A percentile compares a stretch with the other conserved stretches of the same genome.
Conservation (phyloP, 2,329 filamentous ascomycete species). For the Xylaria sp. region DNA sequence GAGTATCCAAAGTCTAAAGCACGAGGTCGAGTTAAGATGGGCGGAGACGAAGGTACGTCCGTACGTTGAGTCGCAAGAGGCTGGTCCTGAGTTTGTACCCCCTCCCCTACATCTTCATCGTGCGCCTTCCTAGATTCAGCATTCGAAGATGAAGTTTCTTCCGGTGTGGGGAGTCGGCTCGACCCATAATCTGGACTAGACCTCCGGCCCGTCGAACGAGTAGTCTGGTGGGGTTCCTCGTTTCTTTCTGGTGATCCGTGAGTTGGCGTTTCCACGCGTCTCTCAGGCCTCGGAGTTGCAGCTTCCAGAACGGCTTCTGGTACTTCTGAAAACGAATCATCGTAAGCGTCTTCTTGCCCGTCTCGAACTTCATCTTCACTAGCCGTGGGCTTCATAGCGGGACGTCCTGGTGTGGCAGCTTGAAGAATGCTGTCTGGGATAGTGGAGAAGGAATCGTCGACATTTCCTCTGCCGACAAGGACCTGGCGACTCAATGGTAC, state of each 20-base stretch:
- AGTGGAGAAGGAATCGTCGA: constrained; percentile 52
- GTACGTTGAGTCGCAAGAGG: constrained; percentile 36
- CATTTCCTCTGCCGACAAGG: constrained; percentile 49
- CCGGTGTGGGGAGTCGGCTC: constrained; percentile 63
- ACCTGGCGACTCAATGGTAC: constrained; percentile 52
- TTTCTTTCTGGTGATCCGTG: constrained; percentile 24
- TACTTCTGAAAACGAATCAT: constrained; percentile 69
- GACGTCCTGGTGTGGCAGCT: constrained; percentile 48
- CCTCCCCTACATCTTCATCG: constrained; percentile 41
- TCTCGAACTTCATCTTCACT: constrained; percentile 36
- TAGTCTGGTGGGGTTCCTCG: constrained; percentile 30
- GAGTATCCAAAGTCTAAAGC: constrained; percentile 44
- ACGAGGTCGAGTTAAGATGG: constrained; percentile 44
- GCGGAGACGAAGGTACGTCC: constrained; percentile 53
- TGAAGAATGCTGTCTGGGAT: constrained; percentile 50
- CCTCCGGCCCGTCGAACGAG: constrained; percentile 49
- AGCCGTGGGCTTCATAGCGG: constrained; percentile 40
- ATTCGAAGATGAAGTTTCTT: constrained; percentile 58
- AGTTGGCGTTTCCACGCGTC: constrained; percentile 30
- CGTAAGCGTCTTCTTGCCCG: constrained; percentile 55
- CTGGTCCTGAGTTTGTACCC: constrained; percentile 29
- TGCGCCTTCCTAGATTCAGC: constrained; percentile 48
- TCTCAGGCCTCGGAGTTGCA: constrained; percentile 56
- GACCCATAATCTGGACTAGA: constrained; percentile 52
- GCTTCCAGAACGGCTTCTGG: constrained; percentile 62